Percentiles rank a stretch among this genome's conserved stretches.
These are phyloP conservation scores for Acorus calamus DNA, from an alignment of 106 monocot genomes.

Conservation along the genomic window DNA sequence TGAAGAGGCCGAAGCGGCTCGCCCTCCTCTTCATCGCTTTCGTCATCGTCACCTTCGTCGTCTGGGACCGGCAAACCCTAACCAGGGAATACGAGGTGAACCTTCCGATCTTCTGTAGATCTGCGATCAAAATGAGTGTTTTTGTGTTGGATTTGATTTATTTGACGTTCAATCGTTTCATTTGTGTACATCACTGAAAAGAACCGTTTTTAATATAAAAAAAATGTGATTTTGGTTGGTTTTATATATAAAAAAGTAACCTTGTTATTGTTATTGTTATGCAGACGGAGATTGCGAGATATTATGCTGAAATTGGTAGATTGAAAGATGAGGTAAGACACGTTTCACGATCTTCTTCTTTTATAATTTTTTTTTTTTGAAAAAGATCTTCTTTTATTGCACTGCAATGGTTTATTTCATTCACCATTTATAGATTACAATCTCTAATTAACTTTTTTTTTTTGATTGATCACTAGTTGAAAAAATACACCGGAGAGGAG, in stretches of 20 bases:
- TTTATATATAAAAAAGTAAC: not conserved
- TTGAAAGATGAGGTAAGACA: no score
- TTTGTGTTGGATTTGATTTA: not conserved
- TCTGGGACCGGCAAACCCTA: constrained; percentile 66
- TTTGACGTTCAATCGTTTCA: not conserved
- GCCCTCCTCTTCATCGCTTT: constrained; percentile 38
- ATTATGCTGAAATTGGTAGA: no score
- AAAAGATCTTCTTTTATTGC: no score
- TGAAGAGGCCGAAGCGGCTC: constrained; percentile 49
- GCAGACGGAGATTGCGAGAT: no score
- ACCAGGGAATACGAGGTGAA: constrained; percentile 55
- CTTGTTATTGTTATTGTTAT: no score
- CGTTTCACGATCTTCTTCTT: no score
- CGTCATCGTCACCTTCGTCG: constrained; percentile 32
- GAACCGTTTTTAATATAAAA: no score
- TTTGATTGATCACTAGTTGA: no score
- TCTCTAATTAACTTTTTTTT: constrained; percentile 7
- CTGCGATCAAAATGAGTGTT: no score
- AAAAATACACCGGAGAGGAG: constrained; percentile 1
- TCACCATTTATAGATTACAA: constrained; percentile 24
- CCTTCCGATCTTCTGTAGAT: not conserved
- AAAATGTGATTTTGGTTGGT: no score
- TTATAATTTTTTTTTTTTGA: no score
- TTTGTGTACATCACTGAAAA: no score
- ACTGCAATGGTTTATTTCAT: constrained; percentile 6